These are phyloP conservation scores for Hyaloraphidium curvatum DNA, from an alignment of 192 early-diverging fungal genomes.

Conservation along the genomic window DNA sequence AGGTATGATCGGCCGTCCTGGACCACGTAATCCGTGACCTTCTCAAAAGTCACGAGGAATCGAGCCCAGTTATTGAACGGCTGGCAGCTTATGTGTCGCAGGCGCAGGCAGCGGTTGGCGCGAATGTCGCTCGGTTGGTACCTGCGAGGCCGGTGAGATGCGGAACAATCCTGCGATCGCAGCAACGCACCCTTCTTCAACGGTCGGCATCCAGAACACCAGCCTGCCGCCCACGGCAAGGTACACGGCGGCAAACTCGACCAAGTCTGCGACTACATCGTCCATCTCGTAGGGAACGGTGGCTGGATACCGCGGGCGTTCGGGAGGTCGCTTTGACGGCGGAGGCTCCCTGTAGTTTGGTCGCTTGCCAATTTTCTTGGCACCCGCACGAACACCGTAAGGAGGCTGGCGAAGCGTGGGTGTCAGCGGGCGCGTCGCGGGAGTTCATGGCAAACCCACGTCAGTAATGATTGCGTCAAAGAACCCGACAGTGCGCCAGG, in stretches of 20 bases:
- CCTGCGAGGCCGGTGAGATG: no score
- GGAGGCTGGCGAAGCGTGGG: conserved; percentile 31
- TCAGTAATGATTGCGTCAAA: conserved; percentile 90
- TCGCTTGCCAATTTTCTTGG: conserved; percentile 61
- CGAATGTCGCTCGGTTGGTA: no score
- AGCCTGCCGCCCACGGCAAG: conserved; percentile 62
- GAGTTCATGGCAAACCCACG: conserved; percentile 21
- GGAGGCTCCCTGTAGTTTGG: conserved; percentile 17
- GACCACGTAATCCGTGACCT: no score
- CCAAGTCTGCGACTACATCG: conserved; percentile 62
- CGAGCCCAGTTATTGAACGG: no score
- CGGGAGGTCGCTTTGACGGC: conserved; percentile 3
- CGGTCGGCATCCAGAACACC: conserved; percentile 91
- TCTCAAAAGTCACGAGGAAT: no score
- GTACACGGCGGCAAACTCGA: conserved; percentile 59
- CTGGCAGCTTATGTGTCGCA: no score
- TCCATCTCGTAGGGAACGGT: conserved; percentile 91
- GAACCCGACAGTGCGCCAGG: conserved; percentile 36
- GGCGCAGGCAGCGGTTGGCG: no score
- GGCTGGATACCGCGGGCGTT: conserved; percentile 54
- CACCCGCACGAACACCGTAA: conserved; percentile 93
- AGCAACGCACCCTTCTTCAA: conserved; percentile 51
- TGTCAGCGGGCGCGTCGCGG: not conserved
- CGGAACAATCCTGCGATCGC: no score
- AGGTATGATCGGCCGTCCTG: no score